phyloP scores from a whole-genome alignment of 257 asterid genomes.

The Haberlea rhodopensis region DNA sequence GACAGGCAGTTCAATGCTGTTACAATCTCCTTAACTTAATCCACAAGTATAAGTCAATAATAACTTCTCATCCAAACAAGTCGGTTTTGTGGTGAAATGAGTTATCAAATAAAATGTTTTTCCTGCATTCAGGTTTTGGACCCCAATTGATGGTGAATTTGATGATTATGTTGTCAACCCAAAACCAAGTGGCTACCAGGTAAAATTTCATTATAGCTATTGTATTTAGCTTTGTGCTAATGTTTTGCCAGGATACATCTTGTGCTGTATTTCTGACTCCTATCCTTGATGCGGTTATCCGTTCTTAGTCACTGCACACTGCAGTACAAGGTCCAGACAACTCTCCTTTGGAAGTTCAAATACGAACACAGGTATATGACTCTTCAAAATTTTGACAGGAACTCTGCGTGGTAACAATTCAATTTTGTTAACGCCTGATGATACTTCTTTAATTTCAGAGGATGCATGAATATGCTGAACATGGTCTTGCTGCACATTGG shows the following conservation, averaged over 20 bases:
- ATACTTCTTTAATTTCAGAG: constrained; percentile 41
- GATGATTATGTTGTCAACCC: constrained; percentile 96
- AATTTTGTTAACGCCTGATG: not conserved
- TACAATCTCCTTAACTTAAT: constrained; percentile 89
- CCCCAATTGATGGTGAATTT: constrained; percentile 90
- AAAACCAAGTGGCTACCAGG: constrained; percentile 99
- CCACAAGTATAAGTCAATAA: constrained; percentile 54
- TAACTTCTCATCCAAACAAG: constrained; percentile 13
- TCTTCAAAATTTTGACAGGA: constrained; percentile 9
- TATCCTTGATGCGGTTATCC: constrained; percentile 31
- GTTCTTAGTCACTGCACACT: constrained; percentile 83
- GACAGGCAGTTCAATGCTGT: constrained; percentile 92
- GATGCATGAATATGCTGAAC: constrained; percentile 97
- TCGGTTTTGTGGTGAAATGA: constrained; percentile 18
- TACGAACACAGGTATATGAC: constrained; percentile 73
- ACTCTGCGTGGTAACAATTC: constrained; percentile 5
- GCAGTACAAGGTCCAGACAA: constrained; percentile 95
- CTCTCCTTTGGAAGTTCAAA: constrained; percentile 90
- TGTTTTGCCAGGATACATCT: not conserved
- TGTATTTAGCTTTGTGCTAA: not conserved
- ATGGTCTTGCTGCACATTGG: constrained; percentile 99
- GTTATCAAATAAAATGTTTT: constrained; percentile 18
- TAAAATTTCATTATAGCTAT: constrained; percentile 21
- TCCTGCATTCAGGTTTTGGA: constrained; percentile 64
- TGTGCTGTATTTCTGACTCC: constrained; percentile 30